Percentiles rank a stretch among this genome's conserved stretches.
These are phyloP conservation scores for Calonectria henricotiae DNA, from an alignment of 2,329 filamentous ascomycete species.

Conservation along the genomic window DNA sequence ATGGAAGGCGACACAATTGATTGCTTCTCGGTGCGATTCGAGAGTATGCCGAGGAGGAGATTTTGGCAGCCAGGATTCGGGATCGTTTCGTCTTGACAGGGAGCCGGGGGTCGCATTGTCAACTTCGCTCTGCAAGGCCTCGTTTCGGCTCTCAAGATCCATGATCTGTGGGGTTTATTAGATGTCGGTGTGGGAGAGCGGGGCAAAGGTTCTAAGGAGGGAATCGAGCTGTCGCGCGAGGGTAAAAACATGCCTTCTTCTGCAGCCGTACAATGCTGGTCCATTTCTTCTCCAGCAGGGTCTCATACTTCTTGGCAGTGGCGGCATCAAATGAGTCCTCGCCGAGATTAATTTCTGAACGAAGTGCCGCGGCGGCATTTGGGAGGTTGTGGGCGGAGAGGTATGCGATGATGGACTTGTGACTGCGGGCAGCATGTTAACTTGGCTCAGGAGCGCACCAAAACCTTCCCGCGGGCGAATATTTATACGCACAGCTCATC, in stretches of 20 bases:
- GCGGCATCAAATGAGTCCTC: slow-evolving; percentile 81
- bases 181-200: slow-evolving; percentile 32
- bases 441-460: slow-evolving; percentile 40
- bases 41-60: slow-evolving; percentile 86
- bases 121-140: slow-evolving; percentile 84
- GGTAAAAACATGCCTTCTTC: slow-evolving; percentile 80
- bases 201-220: slow-evolving; percentile 4
- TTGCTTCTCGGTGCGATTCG: slow-evolving; percentile 84
- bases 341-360: slow-evolving; percentile 83
- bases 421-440: slow-evolving; percentile 67
- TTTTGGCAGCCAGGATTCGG: slow-evolving; percentile 88
- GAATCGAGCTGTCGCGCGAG: slow-evolving; percentile 26
- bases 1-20: slow-evolving; percentile 94
- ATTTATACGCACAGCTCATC: slow-evolving; percentile 83
- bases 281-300: slow-evolving; percentile 97
- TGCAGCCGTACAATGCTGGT: slow-evolving; percentile 94
- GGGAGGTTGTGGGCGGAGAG: slow-evolving; percentile 81
- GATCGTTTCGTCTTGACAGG: slow-evolving; percentile 76
- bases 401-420: slow-evolving; percentile 96
- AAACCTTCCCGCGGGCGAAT: neutral
- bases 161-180: slow-evolving; percentile 77
- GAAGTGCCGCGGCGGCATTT: slow-evolving; percentile 79
- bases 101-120: slow-evolving; percentile 86
- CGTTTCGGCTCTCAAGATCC: slow-evolving; percentile 87
- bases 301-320: slow-evolving; percentile 95